phyloP scores from a whole-genome alignment of 1,284 basidiomycete genomes.

The Polyporus tsugae region DNA sequence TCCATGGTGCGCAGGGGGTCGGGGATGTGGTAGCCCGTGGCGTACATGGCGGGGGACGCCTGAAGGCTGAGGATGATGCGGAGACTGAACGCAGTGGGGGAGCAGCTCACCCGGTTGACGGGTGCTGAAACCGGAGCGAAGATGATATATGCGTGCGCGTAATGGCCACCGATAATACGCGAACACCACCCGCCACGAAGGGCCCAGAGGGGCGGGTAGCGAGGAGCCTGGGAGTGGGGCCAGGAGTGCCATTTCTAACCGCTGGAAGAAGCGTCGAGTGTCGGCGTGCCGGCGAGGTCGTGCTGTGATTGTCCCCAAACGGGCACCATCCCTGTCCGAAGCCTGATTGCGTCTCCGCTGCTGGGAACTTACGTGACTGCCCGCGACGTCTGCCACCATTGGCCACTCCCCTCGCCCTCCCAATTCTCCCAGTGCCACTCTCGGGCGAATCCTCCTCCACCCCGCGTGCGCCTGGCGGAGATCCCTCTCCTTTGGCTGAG shows the following conservation, averaged over 20 bases:
- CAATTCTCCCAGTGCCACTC: neutral
- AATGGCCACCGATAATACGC: neutral
- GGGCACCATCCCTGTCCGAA: neutral
- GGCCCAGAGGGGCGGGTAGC: neutral
- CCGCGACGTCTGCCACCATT: neutral
- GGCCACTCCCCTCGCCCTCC: neutral
- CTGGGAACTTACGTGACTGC: constrained; percentile 4
- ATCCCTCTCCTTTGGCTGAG: constrained; percentile 14
- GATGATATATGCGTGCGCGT: constrained; percentile 24
- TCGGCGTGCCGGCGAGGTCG: constrained; percentile 16
- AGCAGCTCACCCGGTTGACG: constrained; percentile 20
- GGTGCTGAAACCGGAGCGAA: constrained; percentile 28
- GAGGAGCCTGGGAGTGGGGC: neutral
- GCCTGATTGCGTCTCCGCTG: neutral
- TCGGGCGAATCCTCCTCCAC: neutral
- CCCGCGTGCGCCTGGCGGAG: constrained; percentile 4
- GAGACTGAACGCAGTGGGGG: constrained; percentile 31
- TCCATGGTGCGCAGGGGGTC: constrained; percentile 26
- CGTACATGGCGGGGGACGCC: constrained; percentile 28
- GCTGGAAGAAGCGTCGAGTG: neutral
- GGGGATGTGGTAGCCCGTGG: constrained; percentile 25
- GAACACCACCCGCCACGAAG: neutral
- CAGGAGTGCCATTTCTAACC: neutral
- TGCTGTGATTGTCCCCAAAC: neutral
- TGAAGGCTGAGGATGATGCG: constrained; percentile 27